A percentile compares a stretch with the other conserved stretches of the same genome.
These are phyloP conservation scores for Xylariaceae sp. DNA, from an alignment of 2,329 filamentous ascomycete genomes.

Conservation along the genomic window DNA sequence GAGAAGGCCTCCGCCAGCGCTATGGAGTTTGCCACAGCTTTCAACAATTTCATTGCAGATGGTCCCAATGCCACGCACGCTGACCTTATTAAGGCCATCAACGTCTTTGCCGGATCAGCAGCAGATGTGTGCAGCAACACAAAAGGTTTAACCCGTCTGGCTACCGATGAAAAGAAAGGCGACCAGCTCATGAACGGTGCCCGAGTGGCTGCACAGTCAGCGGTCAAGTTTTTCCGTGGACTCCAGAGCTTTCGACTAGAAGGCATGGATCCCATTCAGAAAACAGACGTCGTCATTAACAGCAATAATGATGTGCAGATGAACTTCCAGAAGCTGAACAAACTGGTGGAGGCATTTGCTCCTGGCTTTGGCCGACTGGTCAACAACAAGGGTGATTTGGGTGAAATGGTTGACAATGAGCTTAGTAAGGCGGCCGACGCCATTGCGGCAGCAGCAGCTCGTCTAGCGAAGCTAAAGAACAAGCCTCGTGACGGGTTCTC, in stretches of 20 bases:
- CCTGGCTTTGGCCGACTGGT: conserved; percentile 79
- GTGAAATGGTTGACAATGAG: conserved; percentile 87
- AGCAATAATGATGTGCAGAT: conserved; percentile 95
- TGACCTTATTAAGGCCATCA: conserved; percentile 89
- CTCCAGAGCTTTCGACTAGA: conserved; percentile 92
- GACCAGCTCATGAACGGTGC: conserved; percentile 79
- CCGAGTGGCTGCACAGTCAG: conserved; percentile 76
- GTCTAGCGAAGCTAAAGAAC: conserved; percentile 86
- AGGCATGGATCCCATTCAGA: conserved; percentile 81
- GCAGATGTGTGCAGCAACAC: conserved; percentile 94
- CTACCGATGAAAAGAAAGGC: conserved; percentile 90
- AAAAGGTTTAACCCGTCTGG: conserved; percentile 88
- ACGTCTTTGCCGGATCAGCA: conserved; percentile 81
- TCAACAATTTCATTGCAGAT: conserved; percentile 98
- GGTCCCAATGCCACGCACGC: conserved; percentile 84
- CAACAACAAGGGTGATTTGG: conserved; percentile 74
- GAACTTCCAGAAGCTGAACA: conserved; percentile 87
- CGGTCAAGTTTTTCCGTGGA: conserved; percentile 90
- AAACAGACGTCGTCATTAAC: conserved; percentile 95
- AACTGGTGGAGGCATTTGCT: conserved; percentile 85
- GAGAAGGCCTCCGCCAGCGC: conserved; percentile 93
- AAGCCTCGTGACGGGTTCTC: conserved; percentile 95
- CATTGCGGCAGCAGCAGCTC: conserved; percentile 84
- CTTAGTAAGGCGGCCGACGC: conserved; percentile 90
- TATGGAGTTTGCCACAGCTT: conserved; percentile 95